Percentiles rank a stretch among this genome's conserved stretches.
Evolutionary conservation across 176 grass and related monocot species (phyloP).

Genomic region (Ensete glaucum): DNA sequence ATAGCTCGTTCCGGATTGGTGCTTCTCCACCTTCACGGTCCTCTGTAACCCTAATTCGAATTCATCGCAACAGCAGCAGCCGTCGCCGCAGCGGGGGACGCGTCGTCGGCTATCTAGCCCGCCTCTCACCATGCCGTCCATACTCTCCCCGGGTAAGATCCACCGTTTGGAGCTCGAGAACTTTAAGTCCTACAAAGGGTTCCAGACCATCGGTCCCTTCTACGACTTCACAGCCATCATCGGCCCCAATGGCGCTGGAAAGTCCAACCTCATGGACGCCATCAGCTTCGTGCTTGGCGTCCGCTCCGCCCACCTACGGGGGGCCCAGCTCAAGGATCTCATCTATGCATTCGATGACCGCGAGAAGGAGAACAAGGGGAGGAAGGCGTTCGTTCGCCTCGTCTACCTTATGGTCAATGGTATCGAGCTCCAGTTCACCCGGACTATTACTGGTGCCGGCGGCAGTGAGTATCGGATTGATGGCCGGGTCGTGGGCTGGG

Average conservation of each 20-base stretch:
- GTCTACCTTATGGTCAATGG: slow-evolving; percentile 47
- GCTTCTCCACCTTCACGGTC: neutral
- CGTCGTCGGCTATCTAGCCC: neutral
- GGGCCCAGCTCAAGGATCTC: slow-evolving; percentile 87
- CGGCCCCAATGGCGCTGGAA: slow-evolving; percentile 83
- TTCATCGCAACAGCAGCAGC: neutral
- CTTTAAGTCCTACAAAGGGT: slow-evolving; percentile 98
- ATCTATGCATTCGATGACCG: slow-evolving; percentile 87
- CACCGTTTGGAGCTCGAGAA: slow-evolving; percentile 83
- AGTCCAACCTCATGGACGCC: slow-evolving; percentile 98
- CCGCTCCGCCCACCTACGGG: slow-evolving; percentile 69
- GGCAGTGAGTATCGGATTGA: slow-evolving; percentile 76
- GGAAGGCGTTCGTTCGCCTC: slow-evolving; percentile 73
- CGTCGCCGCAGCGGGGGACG: too few relatives aligned
- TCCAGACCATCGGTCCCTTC: slow-evolving; percentile 82
- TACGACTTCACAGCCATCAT: slow-evolving; percentile 91
- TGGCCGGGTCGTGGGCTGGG: slow-evolving; percentile 48
- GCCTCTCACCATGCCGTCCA: slow-evolving; percentile 27
- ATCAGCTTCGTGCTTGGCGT: slow-evolving; percentile 96
- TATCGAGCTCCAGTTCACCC: slow-evolving; percentile 61
- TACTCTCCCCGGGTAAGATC: slow-evolving; percentile 54
- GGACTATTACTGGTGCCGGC: slow-evolving; percentile 59
- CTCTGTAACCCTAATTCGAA: neutral
- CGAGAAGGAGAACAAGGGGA: slow-evolving; percentile 83
- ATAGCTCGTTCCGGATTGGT: neutral